Base-by-base conservation (phyloP, 257 asterid species). In the Ocimum tenuiflorum region DNA sequence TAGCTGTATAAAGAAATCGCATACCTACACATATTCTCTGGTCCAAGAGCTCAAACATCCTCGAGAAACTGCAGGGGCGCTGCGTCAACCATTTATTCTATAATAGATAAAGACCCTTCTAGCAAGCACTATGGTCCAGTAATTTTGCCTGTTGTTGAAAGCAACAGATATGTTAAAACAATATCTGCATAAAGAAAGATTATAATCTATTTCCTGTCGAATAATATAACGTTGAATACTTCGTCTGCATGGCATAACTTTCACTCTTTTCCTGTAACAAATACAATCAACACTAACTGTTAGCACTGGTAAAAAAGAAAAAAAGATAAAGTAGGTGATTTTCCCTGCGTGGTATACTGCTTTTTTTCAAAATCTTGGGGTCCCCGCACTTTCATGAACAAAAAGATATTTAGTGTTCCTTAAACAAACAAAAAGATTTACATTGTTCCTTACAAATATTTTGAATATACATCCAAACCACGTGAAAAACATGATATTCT, bases 261-360 rank as follows among this genome's bases (percentile, higher is more conserved):
- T 53, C 46, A 57, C 14, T 22, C 60, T 61, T 63, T 38, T 57
- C 73, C 23, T 38, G 29, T 23, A 65, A 66, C 66, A 63, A 29
- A 67, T n/a, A n/a, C n/a, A 68, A 33, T 14, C 53, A 46, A 47
- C 59, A 76, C 63, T 67, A n/a, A n/a, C n/a, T 67, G 72, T 71
- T 55, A 63, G 18, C 38, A 49, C 35, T 64, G 69, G 41, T 33
- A 71, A 68, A 35, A 61, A n/a, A n/a, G n/a, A n/a, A n/a, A n/a
- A n/a, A n/a, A 63, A 57, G 20, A 51, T 55, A 55, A 70, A 82
- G 59, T 45, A 48, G 71, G 60, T 35, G 19, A 61, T 65, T 49
- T 70, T 70, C 52, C 75, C 74, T 68, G 70, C 72, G 58, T 67
- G 70, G 83, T 68, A n/a, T n/a, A n/a, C n/a, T n/a, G n/a, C n/a